Evolutionary conservation across 306 rosid genomes (phyloP).

Genomic region (Rubus idaeus): DNA sequence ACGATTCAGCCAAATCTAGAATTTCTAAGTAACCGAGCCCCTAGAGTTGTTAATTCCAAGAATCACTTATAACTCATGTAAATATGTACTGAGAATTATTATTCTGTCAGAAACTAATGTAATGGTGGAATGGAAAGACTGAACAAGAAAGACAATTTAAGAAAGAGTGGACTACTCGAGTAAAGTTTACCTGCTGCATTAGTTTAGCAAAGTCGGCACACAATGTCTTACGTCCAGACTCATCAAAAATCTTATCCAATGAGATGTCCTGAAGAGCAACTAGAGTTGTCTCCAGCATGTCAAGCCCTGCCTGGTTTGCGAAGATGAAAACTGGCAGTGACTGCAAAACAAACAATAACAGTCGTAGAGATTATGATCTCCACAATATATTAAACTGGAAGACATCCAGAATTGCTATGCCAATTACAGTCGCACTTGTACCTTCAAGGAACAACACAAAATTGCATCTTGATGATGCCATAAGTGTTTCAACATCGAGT

Average conservation of each 20-base stretch:
- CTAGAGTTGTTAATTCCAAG: too few species aligned
- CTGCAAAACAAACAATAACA: constrained; percentile 41
- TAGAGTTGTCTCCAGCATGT: constrained; percentile 92
- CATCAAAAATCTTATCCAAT: constrained; percentile 85
- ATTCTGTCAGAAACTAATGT: too few species aligned
- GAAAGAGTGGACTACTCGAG: background rate
- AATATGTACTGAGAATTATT: too few species aligned
- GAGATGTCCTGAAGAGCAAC: constrained; percentile 95
- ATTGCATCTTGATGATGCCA: constrained; percentile 95
- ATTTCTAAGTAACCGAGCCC: background rate
- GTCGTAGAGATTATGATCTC: background rate
- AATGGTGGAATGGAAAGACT: background rate
- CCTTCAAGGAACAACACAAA: constrained; percentile 89
- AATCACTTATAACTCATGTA: too few species aligned
- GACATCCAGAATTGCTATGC: background rate
- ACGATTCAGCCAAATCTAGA: background rate
- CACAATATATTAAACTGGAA: background rate
- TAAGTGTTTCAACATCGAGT: constrained; percentile 60
- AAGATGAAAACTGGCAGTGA: constrained; percentile 76
- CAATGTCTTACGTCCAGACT: constrained; percentile 78
- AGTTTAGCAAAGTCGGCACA: constrained; percentile 75
- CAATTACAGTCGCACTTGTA: constrained; percentile 1
- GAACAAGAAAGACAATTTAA: background rate
- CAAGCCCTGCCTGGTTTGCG: constrained; percentile 94
- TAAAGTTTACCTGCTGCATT: constrained; percentile 72